Base-by-base conservation (phyloP, 139 green algal genomes). In the Picochlorum costavermella region DNA sequence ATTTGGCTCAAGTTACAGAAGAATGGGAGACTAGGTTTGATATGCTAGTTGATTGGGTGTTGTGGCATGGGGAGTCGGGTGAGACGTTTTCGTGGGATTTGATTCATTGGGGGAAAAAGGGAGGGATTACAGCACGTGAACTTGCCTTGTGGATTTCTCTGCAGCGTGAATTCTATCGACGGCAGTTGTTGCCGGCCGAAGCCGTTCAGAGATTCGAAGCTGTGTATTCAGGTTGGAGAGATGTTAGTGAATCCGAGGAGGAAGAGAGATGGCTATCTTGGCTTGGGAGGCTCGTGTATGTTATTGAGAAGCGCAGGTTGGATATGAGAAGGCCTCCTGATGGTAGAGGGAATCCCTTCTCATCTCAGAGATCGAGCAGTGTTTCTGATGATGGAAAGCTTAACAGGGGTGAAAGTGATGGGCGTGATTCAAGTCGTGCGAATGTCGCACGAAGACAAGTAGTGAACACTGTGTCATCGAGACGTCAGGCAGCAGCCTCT, bases 21-120 rank as follows among this genome's bases (percentile, higher is more conserved):
- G 79, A 81, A 55, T 87, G 81, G 81, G 81, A 87, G 68, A n/a
- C 37, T 30, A 67, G 64, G 33, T 87, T 87, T 64, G 81, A 87
- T 65, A 63, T 71, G 65, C 64, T 77, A 12, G 50, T 77, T 1
- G 81, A 87, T 36, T 82, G 69, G 74, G 70, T 82, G 13, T 33
- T 87, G 43, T 77, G 68, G 73, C 72, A 81, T 64, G 55, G 49
- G 29, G 63, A 68, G 56, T 56, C 76, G 26, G 13, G 55, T 33
- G 55, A 65, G 58, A 49, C 20, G 12, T 79, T 82, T 61, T 44
- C 31, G 45, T 84, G 81, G 79, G 20, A 82, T 46, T 64, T 68
- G 30, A n/a, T 65, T 14, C 68, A 75, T 51, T 85, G 78, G 80
- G 75, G 78, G 6, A 28, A 29, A 2, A 23, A 56, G 16, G 80